Evolutionary conservation across 2,329 filamentous ascomycete species (phyloP).

Genomic region (Alternaria triticimaculans): DNA sequence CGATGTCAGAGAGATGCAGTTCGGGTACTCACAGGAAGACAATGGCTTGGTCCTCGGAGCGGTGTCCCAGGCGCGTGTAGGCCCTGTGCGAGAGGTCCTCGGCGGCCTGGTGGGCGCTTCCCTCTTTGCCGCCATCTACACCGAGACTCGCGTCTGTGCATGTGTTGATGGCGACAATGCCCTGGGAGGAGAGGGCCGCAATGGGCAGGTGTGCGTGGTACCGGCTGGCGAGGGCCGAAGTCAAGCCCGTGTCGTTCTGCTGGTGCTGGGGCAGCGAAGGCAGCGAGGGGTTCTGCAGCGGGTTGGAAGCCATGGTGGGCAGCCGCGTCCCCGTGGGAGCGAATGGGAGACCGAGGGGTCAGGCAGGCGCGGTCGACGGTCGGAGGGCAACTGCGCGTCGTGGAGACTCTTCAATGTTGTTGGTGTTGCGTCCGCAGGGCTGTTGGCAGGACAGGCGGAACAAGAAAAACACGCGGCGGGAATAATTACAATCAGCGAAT

Average conservation of each 20-base stretch:
- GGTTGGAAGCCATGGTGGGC: constrained; percentile 65
- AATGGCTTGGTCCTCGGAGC: constrained; percentile 91
- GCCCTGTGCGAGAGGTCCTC: constrained; percentile 90
- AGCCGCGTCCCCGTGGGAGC: constrained; percentile 50
- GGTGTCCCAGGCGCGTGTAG: constrained; percentile 81
- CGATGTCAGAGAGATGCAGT: not conserved
- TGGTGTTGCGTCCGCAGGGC: constrained; percentile 9
- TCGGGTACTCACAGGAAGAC: constrained; percentile 79
- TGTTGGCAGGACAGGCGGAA: constrained; percentile 35
- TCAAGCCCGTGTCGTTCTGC: constrained; percentile 79
- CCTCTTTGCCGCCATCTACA: constrained; percentile 87
- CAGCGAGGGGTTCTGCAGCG: constrained; percentile 74
- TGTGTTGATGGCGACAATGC: constrained; percentile 90
- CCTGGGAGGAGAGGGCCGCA: constrained; percentile 87
- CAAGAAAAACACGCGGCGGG: constrained; percentile 18
- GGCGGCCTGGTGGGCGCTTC: constrained; percentile 88
- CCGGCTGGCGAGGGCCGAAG: constrained; percentile 81
- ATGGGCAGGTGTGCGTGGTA: constrained; percentile 93
- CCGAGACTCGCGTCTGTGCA: constrained; percentile 89
- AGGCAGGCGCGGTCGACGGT: constrained; percentile 20
- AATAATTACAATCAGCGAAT: constrained; percentile 41
- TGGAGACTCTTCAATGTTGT: constrained; percentile 9
- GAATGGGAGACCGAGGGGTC: constrained; percentile 36
- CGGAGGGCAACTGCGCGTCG: constrained; percentile 12
- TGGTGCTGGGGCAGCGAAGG: constrained; percentile 85